Evolutionary conservation across 2,329 filamentous ascomycete genomes (phyloP), one percentile per base, ranked within the genome.

Genomic region (Fusarium virguliforme): DNA sequence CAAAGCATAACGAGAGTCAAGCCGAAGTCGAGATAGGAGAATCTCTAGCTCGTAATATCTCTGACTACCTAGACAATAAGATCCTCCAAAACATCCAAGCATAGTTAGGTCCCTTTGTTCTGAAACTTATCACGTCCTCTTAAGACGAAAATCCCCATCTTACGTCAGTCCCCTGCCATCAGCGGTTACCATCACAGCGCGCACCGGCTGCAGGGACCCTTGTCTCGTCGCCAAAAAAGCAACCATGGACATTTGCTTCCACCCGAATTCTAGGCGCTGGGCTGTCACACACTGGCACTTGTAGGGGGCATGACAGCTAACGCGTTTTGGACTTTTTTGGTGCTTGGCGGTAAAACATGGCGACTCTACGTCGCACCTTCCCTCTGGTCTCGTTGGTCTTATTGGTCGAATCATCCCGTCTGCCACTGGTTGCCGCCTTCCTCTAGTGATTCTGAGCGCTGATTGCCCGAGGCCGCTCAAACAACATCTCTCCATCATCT

Each of bases 181-280:
- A 46, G 46, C 46, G 46, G 46, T 50, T 50, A 50, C 26, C 26
- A 30, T 30, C 46, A 30, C 46, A 30, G 15, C 26, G 18, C 46
- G 9, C 40, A 13, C 15, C 9, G 15, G 24, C 41, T 50, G 40
- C 65, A 50, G 38, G 65, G 65, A 32, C 59, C 67, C 67, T 37
- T 71, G 67, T 71, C 67, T 37, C 68, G 67, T 71, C 50, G 4
- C 28, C 9, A 53, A 26, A 50, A 62, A 50, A 40, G 32, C 22
- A 46, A 30, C 46, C 60, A 24, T 24, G 22, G 22, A 50, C 38
- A 63, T 30, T 24, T 57, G 37, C 55, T 70, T 71, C 64, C 40
- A 65, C 68, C 43, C 43, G 26, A 64, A 15, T 68, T 71, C 68
- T 71, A 71, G 68, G 68, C 43, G 68, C 68, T 62, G 67, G 24